These are phyloP conservation scores for Aspergillus biplanus DNA, from an alignment of 495 filamentous ascomycete genomes.

Conservation along the genomic window DNA sequence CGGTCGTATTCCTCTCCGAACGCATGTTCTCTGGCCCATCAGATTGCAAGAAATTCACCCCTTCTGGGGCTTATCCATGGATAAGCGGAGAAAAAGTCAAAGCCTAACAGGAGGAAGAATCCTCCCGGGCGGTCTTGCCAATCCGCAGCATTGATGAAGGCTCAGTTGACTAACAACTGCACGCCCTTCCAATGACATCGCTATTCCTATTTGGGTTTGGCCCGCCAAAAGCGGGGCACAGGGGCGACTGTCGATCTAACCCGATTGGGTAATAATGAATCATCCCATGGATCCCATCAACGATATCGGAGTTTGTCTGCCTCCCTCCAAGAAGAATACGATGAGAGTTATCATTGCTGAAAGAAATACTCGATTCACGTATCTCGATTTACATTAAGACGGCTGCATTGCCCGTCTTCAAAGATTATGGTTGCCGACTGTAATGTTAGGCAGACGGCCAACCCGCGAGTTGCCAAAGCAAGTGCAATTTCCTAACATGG, in stretches of 20 bases:
- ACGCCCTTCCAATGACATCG: slow-evolving; percentile 46
- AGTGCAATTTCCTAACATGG: slow-evolving; percentile 1
- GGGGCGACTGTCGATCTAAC: slow-evolving; percentile 12
- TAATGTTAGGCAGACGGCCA: background rate
- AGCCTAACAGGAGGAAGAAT: slow-evolving; percentile 19
- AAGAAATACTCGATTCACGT: too few relatives aligned
- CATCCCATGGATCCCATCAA: slow-evolving; percentile 10
- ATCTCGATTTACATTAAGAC: background rate
- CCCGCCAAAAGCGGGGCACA: slow-evolving; percentile 3
- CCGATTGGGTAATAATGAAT: slow-evolving; percentile 21
- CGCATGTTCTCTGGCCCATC: slow-evolving; percentile 6
- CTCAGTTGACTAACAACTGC: slow-evolving; percentile 18
- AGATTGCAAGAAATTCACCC: background rate
- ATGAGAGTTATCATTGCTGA: background rate
- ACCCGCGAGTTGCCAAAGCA: background rate
- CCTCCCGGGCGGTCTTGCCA: too few relatives aligned
- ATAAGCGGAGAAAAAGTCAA: slow-evolving; percentile 14
- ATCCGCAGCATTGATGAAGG: too few relatives aligned
- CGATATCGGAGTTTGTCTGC: slow-evolving; percentile 22
- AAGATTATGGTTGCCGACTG: background rate
- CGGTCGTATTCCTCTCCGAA: background rate
- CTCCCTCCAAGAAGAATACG: too few relatives aligned
- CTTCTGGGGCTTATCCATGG: slow-evolving; percentile 12
- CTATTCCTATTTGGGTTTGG: slow-evolving; percentile 33
- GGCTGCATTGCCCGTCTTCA: background rate